Conservation (phyloP, 345 rosid species). For the Angophora floribunda region DNA sequence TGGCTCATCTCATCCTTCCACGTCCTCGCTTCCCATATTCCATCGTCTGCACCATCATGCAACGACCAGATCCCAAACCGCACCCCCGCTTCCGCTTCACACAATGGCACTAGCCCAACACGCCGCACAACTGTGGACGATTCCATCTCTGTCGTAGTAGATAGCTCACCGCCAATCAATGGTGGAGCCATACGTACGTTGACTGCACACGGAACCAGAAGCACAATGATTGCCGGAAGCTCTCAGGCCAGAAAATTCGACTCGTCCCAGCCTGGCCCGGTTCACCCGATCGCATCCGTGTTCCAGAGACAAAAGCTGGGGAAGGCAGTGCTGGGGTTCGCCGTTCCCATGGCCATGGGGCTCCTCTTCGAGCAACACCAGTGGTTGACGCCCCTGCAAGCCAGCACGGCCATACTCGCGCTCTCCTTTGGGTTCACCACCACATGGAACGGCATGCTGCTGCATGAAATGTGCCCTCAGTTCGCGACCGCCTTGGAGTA, state of each 20-base stretch:
- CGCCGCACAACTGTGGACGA: background rate
- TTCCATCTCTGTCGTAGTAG: background rate
- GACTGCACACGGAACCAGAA: background rate
- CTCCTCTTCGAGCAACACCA: background rate
- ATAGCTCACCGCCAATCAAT: background rate
- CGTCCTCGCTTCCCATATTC: background rate
- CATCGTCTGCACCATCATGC: background rate
- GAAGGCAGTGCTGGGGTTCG: background rate
- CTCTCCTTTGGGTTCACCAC: background rate
- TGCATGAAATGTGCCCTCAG: background rate
- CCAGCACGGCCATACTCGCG: background rate
- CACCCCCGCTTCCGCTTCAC: background rate
- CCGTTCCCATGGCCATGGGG: too few species aligned
- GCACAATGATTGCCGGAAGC: background rate
- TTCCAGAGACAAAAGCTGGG: background rate
- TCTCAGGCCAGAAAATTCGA: fast-evolving
- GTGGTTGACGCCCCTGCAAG: background rate
- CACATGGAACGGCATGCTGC: background rate
- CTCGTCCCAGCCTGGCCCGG: background rate
- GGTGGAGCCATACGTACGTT: background rate
- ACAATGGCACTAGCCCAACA: background rate
- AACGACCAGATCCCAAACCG: background rate
- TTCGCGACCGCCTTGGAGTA: background rate
- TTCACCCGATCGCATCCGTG: fast-evolving
- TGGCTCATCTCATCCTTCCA: too few species aligned